Evolutionary conservation across 2,329 filamentous ascomycete species (phyloP).

Genomic region (Curvularia verruculosa): DNA sequence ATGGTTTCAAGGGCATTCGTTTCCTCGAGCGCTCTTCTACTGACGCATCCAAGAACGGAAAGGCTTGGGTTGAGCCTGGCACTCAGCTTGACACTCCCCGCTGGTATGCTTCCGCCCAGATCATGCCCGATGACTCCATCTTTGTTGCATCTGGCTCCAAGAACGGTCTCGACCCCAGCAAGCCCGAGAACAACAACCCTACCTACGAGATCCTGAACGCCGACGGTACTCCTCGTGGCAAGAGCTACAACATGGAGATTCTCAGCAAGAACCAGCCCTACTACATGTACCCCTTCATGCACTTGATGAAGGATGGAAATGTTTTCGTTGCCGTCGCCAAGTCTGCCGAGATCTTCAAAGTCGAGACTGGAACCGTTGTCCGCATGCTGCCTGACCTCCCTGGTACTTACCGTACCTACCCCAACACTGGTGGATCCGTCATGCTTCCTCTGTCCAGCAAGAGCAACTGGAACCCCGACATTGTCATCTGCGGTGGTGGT

Average conservation of each 20-base stretch:
- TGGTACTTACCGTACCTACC: constrained; percentile 64
- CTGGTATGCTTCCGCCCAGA: constrained; percentile 68
- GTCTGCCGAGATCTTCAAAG: constrained; percentile 63
- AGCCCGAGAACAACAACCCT: constrained; percentile 65
- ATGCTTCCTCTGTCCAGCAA: constrained; percentile 60
- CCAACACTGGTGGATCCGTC: constrained; percentile 65
- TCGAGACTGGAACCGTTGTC: constrained; percentile 53
- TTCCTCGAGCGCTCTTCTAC: constrained; percentile 58
- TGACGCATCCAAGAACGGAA: constrained; percentile 55
- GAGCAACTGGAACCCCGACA: constrained; percentile 60
- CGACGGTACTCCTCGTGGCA: constrained; percentile 55
- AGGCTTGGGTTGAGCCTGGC: constrained; percentile 63
- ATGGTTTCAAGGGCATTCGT: constrained; percentile 65
- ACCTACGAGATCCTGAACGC: constrained; percentile 65
- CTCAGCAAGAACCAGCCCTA: constrained; percentile 65
- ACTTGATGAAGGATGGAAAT: constrained; percentile 62
- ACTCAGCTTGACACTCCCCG: constrained; percentile 60
- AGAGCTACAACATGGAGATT: constrained; percentile 60
- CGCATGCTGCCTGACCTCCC: constrained; percentile 59
- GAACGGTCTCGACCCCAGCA: constrained; percentile 63
- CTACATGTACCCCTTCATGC: constrained; percentile 69
- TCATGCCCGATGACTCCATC: constrained; percentile 61
- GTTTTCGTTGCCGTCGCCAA: constrained; percentile 64
- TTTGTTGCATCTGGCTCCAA: constrained; percentile 67
- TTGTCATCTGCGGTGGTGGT: constrained; percentile 65